A percentile compares a stretch with the other conserved stretches of the same genome.
These are phyloP conservation scores for Leishmania aethiopica DNA, from an alignment of 208 protist species.

Conservation along the genomic window DNA sequence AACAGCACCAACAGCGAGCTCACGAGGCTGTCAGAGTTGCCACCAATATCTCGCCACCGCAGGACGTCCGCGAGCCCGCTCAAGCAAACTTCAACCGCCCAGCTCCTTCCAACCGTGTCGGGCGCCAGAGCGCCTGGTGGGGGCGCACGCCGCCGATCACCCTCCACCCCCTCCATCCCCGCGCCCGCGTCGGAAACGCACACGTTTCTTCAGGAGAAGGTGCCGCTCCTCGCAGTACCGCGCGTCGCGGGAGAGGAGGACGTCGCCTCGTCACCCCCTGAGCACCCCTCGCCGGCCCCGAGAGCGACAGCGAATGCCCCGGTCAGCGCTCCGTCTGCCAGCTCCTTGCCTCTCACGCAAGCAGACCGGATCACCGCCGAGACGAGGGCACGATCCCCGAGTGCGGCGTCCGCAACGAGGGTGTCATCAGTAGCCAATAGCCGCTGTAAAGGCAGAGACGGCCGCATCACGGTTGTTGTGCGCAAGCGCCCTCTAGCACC, in stretches of 20 bases:
- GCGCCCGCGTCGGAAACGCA: neutral
- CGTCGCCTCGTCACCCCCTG: neutral
- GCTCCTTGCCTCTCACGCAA: neutral
- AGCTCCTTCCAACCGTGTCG: neutral
- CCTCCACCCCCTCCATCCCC: neutral
- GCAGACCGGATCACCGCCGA: neutral
- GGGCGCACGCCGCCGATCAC: neutral
- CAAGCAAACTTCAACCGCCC: neutral
- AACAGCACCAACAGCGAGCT: neutral
- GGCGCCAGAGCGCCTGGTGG: neutral
- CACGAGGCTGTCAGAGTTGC: neutral
- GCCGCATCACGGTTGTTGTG: slow-evolving; percentile 84
- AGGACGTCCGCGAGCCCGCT: neutral
- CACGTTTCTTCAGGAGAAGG: neutral
- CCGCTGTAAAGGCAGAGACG: slow-evolving; percentile 38
- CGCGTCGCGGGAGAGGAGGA: neutral
- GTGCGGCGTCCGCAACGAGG: neutral
- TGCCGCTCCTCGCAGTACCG: neutral
- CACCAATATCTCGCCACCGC: neutral
- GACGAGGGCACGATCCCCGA: neutral
- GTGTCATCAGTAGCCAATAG: neutral
- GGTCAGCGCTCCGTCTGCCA: neutral
- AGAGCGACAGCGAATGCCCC: neutral
- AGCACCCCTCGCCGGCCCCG: neutral
- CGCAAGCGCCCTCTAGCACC: slow-evolving; percentile 81